These are phyloP conservation scores for Phytophthora cactorum DNA, from an alignment of 352 stramenopile genomes.

Conservation along the genomic window DNA sequence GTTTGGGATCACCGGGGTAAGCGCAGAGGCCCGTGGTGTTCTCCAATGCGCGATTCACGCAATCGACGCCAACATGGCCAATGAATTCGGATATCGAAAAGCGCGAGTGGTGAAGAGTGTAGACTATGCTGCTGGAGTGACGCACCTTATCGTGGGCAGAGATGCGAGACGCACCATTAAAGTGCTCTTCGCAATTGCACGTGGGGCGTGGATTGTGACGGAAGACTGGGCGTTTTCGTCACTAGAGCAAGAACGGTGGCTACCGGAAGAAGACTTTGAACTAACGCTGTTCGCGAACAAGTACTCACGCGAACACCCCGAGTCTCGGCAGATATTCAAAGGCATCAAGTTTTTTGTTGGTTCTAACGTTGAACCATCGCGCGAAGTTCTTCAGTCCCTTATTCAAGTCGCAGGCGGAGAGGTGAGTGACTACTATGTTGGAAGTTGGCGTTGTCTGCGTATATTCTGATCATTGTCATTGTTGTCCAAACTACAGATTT, in stretches of 20 bases:
- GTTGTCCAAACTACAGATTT: slow-evolving; percentile 47
- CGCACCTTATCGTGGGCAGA: slow-evolving; percentile 76
- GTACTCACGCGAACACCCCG: slow-evolving; percentile 45
- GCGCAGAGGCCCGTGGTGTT: slow-evolving; percentile 56
- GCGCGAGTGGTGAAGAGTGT: slow-evolving; percentile 80
- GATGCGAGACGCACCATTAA: slow-evolving; percentile 84
- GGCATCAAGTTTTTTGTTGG: slow-evolving; percentile 76
- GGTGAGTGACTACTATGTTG: slow-evolving; percentile 34
- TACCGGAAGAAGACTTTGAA: slow-evolving; percentile 74
- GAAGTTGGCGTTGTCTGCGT: neutral
- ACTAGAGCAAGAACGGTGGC: slow-evolving; percentile 73
- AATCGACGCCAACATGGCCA: slow-evolving; percentile 71
- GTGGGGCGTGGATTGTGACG: slow-evolving; percentile 81
- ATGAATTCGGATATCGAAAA: slow-evolving; percentile 59
- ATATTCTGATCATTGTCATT: slow-evolving; percentile 5
- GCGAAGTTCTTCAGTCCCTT: slow-evolving; percentile 73
- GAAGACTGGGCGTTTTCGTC: slow-evolving; percentile 84
- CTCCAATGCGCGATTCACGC: slow-evolving; percentile 82
- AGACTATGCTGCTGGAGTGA: slow-evolving; percentile 74
- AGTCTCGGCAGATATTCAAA: slow-evolving; percentile 66
- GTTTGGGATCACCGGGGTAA: slow-evolving; percentile 81
- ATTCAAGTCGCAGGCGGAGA: slow-evolving; percentile 80
- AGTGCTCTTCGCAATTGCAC: slow-evolving; percentile 83
- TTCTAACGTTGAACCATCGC: slow-evolving; percentile 72
- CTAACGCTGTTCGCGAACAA: slow-evolving; percentile 61